These are phyloP conservation scores for Asclepias syriaca DNA, from an alignment of 257 asterid genomes.

Conservation along the genomic window DNA sequence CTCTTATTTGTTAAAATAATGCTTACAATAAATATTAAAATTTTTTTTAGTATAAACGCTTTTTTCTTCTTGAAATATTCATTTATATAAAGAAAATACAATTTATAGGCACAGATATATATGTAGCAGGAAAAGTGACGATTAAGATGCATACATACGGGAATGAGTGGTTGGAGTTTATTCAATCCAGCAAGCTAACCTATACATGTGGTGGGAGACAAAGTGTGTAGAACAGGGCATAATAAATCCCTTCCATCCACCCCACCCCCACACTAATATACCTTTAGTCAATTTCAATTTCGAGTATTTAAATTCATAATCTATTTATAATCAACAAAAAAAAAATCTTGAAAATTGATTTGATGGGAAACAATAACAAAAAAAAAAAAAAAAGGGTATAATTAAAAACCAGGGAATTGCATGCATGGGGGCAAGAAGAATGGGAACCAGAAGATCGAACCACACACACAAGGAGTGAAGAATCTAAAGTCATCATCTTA, in stretches of 20 bases:
- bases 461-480: too few species aligned
- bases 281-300: too few species aligned
- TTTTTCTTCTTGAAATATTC: too few species aligned
- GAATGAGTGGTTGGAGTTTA: not conserved
- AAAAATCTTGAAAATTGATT: not conserved
- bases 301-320: too few species aligned
- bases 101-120: not conserved
- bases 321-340: too few species aligned
- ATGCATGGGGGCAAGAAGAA: not conserved
- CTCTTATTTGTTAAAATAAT: too few species aligned
- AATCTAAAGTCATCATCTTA: not conserved
- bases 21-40: too few species aligned
- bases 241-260: too few species aligned
- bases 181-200: not conserved
- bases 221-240: not conserved
- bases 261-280: not conserved
- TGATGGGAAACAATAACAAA: constrained; percentile 7
- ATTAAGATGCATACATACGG: not conserved
- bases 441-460: constrained; percentile 5
- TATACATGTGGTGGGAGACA: constrained; percentile 3
- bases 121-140: not conserved
- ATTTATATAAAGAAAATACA: too few species aligned
- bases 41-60: too few species aligned
- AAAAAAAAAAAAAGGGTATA: too few species aligned
- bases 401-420: not conserved